These are phyloP conservation scores for Aspergillus bertholletiae DNA, from an alignment of 495 filamentous ascomycete genomes.

Conservation along the genomic window DNA sequence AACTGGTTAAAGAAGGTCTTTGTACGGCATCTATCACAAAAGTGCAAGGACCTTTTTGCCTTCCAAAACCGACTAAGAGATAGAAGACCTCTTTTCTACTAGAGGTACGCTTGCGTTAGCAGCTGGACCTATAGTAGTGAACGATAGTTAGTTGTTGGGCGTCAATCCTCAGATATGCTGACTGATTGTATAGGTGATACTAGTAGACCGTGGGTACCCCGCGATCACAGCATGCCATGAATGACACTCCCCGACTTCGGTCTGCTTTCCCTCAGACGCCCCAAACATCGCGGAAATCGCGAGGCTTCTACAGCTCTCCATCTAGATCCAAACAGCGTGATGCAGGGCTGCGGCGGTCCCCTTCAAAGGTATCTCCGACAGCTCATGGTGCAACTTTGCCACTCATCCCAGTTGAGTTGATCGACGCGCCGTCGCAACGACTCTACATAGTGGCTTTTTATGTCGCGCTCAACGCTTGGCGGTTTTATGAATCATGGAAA, in stretches of 20 bases:
- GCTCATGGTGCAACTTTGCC: slow-evolving; percentile 43
- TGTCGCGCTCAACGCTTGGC: slow-evolving; percentile 67
- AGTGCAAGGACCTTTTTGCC: neutral
- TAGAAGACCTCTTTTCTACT: neutral
- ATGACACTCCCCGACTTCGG: slow-evolving; percentile 67
- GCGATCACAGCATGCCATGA: slow-evolving; percentile 61
- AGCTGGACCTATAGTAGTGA: neutral
- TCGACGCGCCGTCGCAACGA: slow-evolving; percentile 87
- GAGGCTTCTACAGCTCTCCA: slow-evolving; percentile 30
- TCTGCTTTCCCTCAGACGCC: slow-evolving; percentile 70
- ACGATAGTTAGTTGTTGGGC: neutral
- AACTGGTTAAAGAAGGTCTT: no score
- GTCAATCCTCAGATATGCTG: neutral
- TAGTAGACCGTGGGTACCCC: slow-evolving; percentile 10
- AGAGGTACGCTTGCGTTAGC: neutral
- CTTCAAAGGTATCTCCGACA: slow-evolving; percentile 19
- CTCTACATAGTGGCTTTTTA: slow-evolving; percentile 81
- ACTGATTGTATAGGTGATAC: slow-evolving; percentile 3
- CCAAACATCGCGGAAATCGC: slow-evolving; percentile 36
- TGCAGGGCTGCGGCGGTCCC: slow-evolving; percentile 21
- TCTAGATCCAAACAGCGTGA: slow-evolving; percentile 25
- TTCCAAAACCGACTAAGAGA: neutral
- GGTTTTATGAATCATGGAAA: slow-evolving; percentile 78
- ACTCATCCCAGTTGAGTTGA: slow-evolving; percentile 66
- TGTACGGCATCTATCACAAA: neutral